A percentile compares a stretch with the other conserved stretches of the same genome.
Evolutionary conservation across 768 basidiomycete genomes (phyloP).

Genomic region (Auricularia heimuer): DNA sequence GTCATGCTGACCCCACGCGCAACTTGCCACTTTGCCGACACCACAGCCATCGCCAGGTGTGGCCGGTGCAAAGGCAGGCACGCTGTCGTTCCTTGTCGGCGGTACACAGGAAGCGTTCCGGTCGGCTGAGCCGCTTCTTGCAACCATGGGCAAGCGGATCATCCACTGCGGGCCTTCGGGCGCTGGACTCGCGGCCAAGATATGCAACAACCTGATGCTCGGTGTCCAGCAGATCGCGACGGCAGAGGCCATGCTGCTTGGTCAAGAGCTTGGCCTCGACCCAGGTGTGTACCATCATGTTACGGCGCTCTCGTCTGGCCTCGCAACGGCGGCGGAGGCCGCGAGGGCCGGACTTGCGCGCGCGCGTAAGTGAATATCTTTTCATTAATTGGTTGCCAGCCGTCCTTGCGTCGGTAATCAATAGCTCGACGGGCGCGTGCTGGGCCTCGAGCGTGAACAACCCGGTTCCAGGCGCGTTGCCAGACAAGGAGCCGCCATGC

Average conservation of each 20-base stretch:
- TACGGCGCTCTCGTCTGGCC: too few species aligned
- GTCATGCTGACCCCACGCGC: constrained; percentile 2
- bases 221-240: constrained; percentile 77
- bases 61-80: constrained; percentile 76
- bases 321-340: too few species aligned
- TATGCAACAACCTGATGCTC: constrained; percentile 77
- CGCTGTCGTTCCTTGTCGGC: constrained; percentile 87
- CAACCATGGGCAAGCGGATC: constrained; percentile 69
- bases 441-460: constrained; percentile 85
- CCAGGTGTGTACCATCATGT: constrained; percentile 21
- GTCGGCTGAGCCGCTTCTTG: constrained; percentile 47
- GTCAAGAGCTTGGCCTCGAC: constrained; percentile 70
- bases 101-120: constrained; percentile 52
- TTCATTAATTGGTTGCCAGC: constrained; percentile 15
- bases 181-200: constrained; percentile 77
- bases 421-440: constrained; percentile 74
- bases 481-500: constrained; percentile 68
- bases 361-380: neutral
- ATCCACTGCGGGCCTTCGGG: constrained; percentile 80
- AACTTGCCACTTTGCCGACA: constrained; percentile 6
- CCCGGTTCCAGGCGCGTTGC: constrained; percentile 67
- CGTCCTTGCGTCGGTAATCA: constrained; percentile 73
- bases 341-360: too few species aligned
- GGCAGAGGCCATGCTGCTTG: constrained; percentile 86
- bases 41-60: constrained; percentile 41